Conservation (phyloP, 1,139 yeast species). For the Starmera stellimalicola region DNA sequence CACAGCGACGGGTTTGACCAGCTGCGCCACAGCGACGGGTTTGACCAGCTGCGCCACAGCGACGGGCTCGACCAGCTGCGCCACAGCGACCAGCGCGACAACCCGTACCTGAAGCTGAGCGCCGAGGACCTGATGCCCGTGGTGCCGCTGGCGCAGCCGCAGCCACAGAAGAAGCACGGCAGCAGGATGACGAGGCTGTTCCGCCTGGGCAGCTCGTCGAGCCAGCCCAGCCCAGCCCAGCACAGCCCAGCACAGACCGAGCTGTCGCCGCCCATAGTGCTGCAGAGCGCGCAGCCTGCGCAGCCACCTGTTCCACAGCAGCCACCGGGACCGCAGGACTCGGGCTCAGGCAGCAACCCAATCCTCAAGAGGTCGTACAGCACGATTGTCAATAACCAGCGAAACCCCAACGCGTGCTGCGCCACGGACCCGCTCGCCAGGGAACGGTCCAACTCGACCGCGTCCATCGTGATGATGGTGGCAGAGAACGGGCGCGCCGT, state of each 20-base stretch:
- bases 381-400: conserved; percentile 6
- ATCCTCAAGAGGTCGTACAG: conserved; percentile 15
- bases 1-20: too few relatives aligned
- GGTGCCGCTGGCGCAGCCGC: not conserved
- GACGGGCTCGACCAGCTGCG: too few relatives aligned
- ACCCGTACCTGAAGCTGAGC: too few relatives aligned
- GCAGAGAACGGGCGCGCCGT: conserved; percentile 19
- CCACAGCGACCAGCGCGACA: too few relatives aligned
- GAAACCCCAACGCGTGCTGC: conserved; percentile 1
- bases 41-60: too few relatives aligned
- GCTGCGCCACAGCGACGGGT: too few relatives aligned
- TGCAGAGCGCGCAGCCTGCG: too few relatives aligned
- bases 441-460: conserved; percentile 10
- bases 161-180: conserved; percentile 1
- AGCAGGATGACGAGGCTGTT: conserved; percentile 7
- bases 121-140: too few relatives aligned
- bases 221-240: conserved; percentile 1
- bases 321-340: not conserved
- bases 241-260: not conserved
- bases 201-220: conserved; percentile 3
- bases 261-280: conserved; percentile 1
- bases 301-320: too few relatives aligned
- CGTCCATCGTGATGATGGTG: conserved; percentile 16
- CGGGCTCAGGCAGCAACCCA: not conserved
- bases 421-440: not conserved